Percentiles rank a stretch among this genome's conserved stretches.
These are phyloP conservation scores for Paecilomyces sp. DNA, from an alignment of 2,329 filamentous ascomycete genomes.

Conservation along the genomic window DNA sequence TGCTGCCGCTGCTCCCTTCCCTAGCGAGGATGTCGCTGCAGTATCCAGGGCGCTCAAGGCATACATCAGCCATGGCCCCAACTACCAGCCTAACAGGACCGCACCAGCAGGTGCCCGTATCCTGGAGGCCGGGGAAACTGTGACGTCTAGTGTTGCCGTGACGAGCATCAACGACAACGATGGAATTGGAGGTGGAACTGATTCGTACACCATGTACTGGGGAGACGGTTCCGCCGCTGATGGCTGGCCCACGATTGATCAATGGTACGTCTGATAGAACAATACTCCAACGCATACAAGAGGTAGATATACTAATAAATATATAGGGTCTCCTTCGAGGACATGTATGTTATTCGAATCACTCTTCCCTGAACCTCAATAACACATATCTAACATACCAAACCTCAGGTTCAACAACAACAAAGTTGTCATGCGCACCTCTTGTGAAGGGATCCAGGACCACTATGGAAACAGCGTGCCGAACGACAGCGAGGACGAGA, in stretches of 20 bases:
- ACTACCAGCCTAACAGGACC: background rate
- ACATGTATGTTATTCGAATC: conserved; percentile 5
- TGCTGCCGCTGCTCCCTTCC: background rate
- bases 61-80: background rate
- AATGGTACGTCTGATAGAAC: conserved; percentile 7
- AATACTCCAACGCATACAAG: background rate
- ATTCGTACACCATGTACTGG: conserved; percentile 7
- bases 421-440: background rate
- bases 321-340: conserved; percentile 9
- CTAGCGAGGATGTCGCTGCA: background rate
- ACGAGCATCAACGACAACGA: conserved; percentile 4
- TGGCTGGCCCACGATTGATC: conserved; percentile 11
- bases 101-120: background rate
- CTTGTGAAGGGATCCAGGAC: background rate
- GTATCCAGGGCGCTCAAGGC: background rate
- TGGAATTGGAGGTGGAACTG: conserved; percentile 4
- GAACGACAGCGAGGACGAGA: conserved; percentile 1
- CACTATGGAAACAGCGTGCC: background rate
- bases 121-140: background rate
- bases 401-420: conserved; percentile 4
- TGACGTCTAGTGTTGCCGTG: conserved; percentile 1
- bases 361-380: background rate
- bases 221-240: conserved; percentile 10
- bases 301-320: background rate
- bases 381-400: background rate